phyloP scores from a whole-genome alignment of 1,139 yeast species.

The Spathaspora sp. region DNA sequence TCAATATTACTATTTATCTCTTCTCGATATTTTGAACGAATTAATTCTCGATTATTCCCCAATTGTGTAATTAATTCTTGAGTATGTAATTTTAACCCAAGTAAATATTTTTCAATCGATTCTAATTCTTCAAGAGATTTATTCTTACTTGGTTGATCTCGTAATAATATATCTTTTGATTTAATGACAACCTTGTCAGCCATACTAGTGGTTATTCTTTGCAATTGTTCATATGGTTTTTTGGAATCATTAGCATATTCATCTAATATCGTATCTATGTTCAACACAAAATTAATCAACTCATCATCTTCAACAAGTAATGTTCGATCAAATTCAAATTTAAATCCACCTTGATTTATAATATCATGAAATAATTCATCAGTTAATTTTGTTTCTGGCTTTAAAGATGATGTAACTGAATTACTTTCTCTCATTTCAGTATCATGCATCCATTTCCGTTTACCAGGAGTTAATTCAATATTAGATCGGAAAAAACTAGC shows the following conservation, averaged over 20 bases:
- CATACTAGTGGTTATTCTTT: slow-evolving; percentile 10
- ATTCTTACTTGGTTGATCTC: neutral
- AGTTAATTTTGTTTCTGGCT: slow-evolving; percentile 4
- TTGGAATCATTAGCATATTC: slow-evolving; percentile 12
- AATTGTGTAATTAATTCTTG: slow-evolving; percentile 12
- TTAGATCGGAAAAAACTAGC: slow-evolving; percentile 1
- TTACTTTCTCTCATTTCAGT: neutral
- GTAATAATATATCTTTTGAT: slow-evolving; percentile 6
- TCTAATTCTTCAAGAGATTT: slow-evolving; percentile 11
- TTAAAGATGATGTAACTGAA: neutral
- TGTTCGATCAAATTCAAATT: slow-evolving; percentile 16
- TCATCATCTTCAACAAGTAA: slow-evolving; percentile 24
- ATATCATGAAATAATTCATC: slow-evolving; percentile 17
- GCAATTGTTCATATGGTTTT: slow-evolving; percentile 10
- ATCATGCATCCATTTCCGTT: neutral
- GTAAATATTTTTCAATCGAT: slow-evolving; percentile 10
- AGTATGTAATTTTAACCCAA: slow-evolving; percentile 11
- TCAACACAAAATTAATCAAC: slow-evolving; percentile 30
- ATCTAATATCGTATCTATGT: slow-evolving; percentile 33
- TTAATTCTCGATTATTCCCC: slow-evolving; percentile 13
- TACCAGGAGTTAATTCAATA: neutral
- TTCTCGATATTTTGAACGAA: slow-evolving; percentile 23
- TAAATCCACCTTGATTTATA: slow-evolving; percentile 26
- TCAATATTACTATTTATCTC: slow-evolving; percentile 30
- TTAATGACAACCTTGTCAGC: slow-evolving; percentile 10